Base-by-base conservation (phyloP, 495 filamentous ascomycete genomes). In the Aspergillus biplanus region DNA sequence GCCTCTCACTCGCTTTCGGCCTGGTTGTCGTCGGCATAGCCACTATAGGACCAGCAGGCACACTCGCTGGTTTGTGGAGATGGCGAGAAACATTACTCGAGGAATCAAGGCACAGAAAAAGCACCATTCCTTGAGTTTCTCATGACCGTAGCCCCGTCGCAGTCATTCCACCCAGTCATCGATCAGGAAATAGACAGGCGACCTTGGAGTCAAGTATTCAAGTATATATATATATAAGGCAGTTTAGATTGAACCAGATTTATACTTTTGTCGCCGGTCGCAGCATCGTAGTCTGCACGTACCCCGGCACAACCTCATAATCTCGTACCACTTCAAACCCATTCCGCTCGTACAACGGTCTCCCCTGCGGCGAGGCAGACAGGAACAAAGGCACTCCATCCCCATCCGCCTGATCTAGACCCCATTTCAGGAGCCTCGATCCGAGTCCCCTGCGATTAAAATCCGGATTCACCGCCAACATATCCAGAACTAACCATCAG, bases 281-380 rank as follows among this genome's bases (percentile, higher is more conserved):
- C 18, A 62, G 39, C 64, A 66, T 66, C 33, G 64, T 53, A 8
- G 59, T 49, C 50, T 66, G 55, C 0, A 7, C 7, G 35, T 66
- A 56, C 9, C 58, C 64, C 9, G 59, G 59, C 1, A 59, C 34
- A 31, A 66, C 59, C 27, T 66, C 55, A 18, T 62, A 66, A 13
- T 52, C 35, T 2, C 39, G 31, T 13, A 62, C 33, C 16, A 48
- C 56, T 18, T 44, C 11, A 15, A 61, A 59, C 3, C 55, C 59
- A 35, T 66, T 39, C 42, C 58, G 57, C 50, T 62, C 59, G 50
- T 66, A 66, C 32, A 66, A 15, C 39, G 27, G 34, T 6, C 52
- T 7, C 5, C 59, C 64, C 15, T 58, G 32, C 1, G 64, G 64
- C 7, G 64, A 59, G 2, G 64, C 47, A 7, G 59, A 47, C 8